A percentile compares a stretch with the other conserved stretches of the same genome.
Evolutionary conservation across 2,329 filamentous ascomycete species (phyloP).

Genomic region (Furcasterigmium sp.): DNA sequence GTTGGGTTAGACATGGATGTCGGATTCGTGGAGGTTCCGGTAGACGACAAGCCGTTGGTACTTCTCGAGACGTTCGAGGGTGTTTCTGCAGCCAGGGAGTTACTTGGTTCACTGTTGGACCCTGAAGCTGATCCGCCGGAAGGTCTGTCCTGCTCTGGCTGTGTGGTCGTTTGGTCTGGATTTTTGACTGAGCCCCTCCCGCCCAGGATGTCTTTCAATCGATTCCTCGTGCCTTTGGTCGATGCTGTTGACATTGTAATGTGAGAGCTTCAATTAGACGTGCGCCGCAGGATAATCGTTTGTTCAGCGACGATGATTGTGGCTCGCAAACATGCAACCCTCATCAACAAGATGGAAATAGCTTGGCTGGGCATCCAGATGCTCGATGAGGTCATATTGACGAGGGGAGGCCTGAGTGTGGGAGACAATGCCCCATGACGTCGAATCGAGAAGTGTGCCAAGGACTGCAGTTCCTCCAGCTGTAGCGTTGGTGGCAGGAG

Average conservation of each 20-base stretch:
- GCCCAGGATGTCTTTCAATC: conserved; percentile 1
- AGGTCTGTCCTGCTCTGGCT: not conserved
- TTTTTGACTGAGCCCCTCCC: not conserved
- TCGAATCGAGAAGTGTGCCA: not conserved
- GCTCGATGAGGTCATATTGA: conserved; percentile 1
- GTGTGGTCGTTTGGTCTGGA: not conserved
- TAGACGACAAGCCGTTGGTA: not conserved
- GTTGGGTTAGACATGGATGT: conserved; percentile 1
- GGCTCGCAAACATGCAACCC: too few relatives aligned
- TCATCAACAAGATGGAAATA: not conserved
- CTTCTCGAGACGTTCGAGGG: conserved; percentile 5
- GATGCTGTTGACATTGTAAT: not conserved
- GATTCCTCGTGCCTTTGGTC: not conserved
- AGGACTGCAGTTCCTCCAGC: too few relatives aligned
- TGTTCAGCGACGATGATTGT: not conserved
- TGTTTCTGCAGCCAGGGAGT: conserved; percentile 4
- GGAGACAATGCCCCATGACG: not conserved
- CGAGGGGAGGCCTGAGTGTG: not conserved
- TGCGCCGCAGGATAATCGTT: not conserved
- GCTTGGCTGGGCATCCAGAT: not conserved
- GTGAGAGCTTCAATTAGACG: not conserved
- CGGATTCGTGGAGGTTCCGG: not conserved
- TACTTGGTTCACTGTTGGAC: conserved; percentile 7
- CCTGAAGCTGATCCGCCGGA: not conserved
- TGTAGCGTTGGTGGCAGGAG: too few relatives aligned